Percentiles rank a stretch among this genome's conserved stretches.
Evolutionary conservation across 352 stramenopile genomes (phyloP).

Genomic region (Phytophthora boehmeriae): DNA sequence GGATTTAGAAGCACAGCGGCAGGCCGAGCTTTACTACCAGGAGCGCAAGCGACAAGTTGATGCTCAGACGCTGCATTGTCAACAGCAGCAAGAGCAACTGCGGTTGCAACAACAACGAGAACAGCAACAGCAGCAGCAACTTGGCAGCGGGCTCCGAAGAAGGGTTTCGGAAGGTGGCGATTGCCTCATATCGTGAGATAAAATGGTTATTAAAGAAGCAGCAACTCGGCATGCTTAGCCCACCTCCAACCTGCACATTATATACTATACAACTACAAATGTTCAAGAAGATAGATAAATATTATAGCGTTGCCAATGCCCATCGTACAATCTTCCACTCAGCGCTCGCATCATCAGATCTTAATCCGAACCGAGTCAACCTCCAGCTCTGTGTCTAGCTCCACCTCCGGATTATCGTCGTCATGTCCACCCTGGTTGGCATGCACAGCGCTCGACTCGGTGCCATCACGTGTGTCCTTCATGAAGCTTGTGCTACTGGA

Average conservation of each 20-base stretch:
- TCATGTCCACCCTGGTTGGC: constrained; percentile 32
- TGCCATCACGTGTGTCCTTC: constrained; percentile 39
- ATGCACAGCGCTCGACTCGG: constrained; percentile 42
- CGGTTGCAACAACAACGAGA: constrained; percentile 22
- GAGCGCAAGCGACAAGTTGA: constrained; percentile 66
- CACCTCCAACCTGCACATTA: neutral
- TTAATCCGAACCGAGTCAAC: constrained; percentile 52
- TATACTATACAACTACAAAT: constrained; percentile 6
- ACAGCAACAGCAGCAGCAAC: constrained; percentile 38
- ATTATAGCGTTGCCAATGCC: constrained; percentile 12
- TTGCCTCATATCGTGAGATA: constrained; percentile 56
- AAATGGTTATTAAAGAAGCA: neutral
- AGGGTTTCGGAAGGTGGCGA: constrained; percentile 33
- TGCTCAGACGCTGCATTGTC: constrained; percentile 40
- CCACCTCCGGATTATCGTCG: constrained; percentile 65
- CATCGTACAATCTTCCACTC: constrained; percentile 25
- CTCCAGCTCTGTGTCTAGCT: constrained; percentile 42
- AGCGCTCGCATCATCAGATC: constrained; percentile 37
- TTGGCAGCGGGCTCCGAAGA: constrained; percentile 19
- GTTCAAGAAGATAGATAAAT: constrained; percentile 42
- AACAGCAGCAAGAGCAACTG: constrained; percentile 38
- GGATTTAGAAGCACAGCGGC: constrained; percentile 71
- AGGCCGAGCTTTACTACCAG: constrained; percentile 76
- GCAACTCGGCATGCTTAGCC: neutral
- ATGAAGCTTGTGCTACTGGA: constrained; percentile 26